Evolutionary conservation across 2,329 filamentous ascomycete species (phyloP), one percentile per base, ranked within the genome.

Genomic region (Diatrype stigma): DNA sequence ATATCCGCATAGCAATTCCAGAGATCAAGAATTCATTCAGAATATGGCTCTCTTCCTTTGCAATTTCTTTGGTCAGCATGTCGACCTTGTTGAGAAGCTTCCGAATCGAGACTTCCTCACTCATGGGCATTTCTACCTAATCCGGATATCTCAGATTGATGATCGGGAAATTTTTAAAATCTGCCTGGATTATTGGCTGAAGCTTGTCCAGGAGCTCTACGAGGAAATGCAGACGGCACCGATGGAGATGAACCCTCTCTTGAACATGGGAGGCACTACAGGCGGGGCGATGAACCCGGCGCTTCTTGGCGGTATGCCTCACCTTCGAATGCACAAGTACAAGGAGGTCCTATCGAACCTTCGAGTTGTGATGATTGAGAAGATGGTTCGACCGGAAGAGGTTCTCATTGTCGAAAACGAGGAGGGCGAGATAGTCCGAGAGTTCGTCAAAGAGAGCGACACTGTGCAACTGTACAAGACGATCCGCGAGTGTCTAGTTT

Each of bases 141-240:
- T 99, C 65, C 87, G 93, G 56, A 96, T 99, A 70, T 96, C 92
- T 45, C 92, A 99, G 73, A 99, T 99, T 60, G 94, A 99, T 60
- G 95, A 99, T 66, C 87, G 94, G 49, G 94, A 99, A 70, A 96
- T 99, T 58, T 99, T 99, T 83, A 99, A 99, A 80, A 99, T 99
- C 65, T 96, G 90, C 68, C 78, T 99, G 56, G 95, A 99, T 70
- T 99, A 99, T 75, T 99, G 94, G 94, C 94, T 95, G 35, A 97
- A 96, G 73, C 81, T 97, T 47, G 95, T 99, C 6, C 93, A 96
- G 65, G 94, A 97, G 71, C 81, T 99, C 21, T 99, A 97, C 68
- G 94, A 99, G 68, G 94, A 99, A 76, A 96, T 97, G 92, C 94
- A 99, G 71, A 84, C 91, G 57, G 84, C 97, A 3, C 95, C 94